Base-by-base conservation (phyloP, 805 yeast genomes). In the Zygotorulaspora danielsina region DNA sequence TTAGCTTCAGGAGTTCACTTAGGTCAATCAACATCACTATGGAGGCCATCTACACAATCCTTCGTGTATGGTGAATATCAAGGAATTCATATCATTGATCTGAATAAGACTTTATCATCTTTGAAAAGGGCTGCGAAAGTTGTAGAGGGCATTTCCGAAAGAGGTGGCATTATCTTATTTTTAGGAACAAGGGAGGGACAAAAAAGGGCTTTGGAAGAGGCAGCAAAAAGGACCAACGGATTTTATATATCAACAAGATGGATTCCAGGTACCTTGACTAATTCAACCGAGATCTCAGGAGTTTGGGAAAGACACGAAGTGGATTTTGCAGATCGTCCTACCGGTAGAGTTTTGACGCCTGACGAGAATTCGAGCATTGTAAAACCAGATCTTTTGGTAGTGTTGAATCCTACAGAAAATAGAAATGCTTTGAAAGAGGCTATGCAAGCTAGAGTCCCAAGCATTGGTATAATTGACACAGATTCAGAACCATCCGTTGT, bases 201-300 rank as follows among this genome's bases (percentile, higher is more conserved):
- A 54, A 76, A 76, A 45, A 72, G 82, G 39, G 73, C 87, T 1
- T 76, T 93, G 34, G 81, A 79, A 55, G 77, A 73, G 44, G 95
- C 96, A 8, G 95, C 97, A 2, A 66, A 70, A 32, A 75, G 94
- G 50, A 69, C 80, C 39, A 72, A 77, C 42, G 96, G 95, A 11
- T 87, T 78, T 64, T 88, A 82, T 57, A 89, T 93, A 15, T 71
- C 83, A 16, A 73, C 78, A 33, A 78, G 88, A 57, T 93, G 98
- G 98, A 76, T 85, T 44, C 96, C 97, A 2, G 98, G 98, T 49
- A 84, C 94, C 17, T 72, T 93, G 50, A 87, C 97, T 32, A 93
- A 93, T 65, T 78, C 86, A 39, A 70, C 79, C 20, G 84, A 78
- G 57, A 79, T 83, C 16, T 66, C 76, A 7, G 66, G 68, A 27